Base-by-base conservation (phyloP, 257 asterid genomes). In the Solanum sejunctum region DNA sequence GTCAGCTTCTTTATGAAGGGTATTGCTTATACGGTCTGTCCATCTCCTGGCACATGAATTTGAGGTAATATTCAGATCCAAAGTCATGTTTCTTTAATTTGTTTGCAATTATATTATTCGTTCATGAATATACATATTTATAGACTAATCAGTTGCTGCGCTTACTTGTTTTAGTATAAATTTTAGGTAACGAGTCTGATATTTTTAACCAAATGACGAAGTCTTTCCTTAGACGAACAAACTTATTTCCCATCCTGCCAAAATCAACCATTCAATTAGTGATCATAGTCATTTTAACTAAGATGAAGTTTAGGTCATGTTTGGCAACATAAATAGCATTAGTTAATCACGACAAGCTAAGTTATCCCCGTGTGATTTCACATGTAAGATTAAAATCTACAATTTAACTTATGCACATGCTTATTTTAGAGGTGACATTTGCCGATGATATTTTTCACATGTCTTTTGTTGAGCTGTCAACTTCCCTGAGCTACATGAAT, bases 11-110 rank as follows among this genome's bases (percentile, higher is more conserved):
- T 83, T 39, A 32, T 83, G 47, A 83, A 89, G 88, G 10, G 84
- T 71, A 58, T 20, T 85, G 82, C 87, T 82, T n/a, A 89, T 87
- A 41, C 88, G 78, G 12, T 87, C 88, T 12, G 85, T 88, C 91
- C 91, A 89, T 8, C 83, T 81, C 12, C 80, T 26, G 32, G 88
- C 81, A 11, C 88, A 41, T 41, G 87, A 84, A 63, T 79, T 79
- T 26, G 86, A 81, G 56, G 86, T 69, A 70, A 83, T 67, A 8
- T 70, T 85, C 4, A 36, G 39, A 72, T 72, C 80, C 57, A n/a
- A 26, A 9, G 82, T 4, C 82, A 78, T 78, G 26, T 52, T 70
- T 39, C 12, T 16, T 16, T 36, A 15, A 15, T 49, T 47, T 73
- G 0, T 8, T 49, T 45, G 81, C 81, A 12, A 52, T 13, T 64